Conservation (phyloP, 106 monocot species). For the Dendrobium huoshanense region DNA sequence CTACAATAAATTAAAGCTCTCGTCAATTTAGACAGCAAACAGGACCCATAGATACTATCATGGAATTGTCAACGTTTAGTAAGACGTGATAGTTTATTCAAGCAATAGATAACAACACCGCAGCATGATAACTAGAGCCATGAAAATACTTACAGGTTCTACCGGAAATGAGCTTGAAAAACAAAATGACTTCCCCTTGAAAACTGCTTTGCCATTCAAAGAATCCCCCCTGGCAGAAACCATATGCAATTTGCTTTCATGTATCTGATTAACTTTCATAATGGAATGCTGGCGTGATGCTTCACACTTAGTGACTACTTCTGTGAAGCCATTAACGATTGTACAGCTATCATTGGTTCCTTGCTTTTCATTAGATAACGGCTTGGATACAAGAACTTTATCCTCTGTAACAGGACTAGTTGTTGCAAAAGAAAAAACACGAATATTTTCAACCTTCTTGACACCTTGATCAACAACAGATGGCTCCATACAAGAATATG, state of each 20-base stretch:
- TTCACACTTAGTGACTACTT: conserved; percentile 20
- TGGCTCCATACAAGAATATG: conserved; percentile 15
- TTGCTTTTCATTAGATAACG: conserved; percentile 17
- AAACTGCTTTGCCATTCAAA: conserved; percentile 30
- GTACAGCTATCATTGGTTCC: conserved; percentile 22
- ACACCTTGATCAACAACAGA: conserved; percentile 18
- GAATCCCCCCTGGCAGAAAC: conserved; percentile 13
- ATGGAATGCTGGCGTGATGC: conserved; percentile 10
- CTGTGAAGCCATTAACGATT: conserved; percentile 13
- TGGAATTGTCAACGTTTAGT: neutral
- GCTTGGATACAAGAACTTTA: conserved; percentile 13
- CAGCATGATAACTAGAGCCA: conserved; percentile 6
- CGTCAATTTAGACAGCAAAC: neutral
- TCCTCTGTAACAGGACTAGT: conserved; percentile 13
- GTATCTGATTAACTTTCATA: conserved; percentile 7
- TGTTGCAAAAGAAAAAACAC: conserved; percentile 9
- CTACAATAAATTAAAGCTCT: neutral
- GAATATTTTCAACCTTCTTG: conserved; percentile 28
- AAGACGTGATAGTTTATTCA: neutral
- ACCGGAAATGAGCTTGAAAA: conserved; percentile 79
- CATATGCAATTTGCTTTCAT: conserved; percentile 10
- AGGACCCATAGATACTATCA: neutral
- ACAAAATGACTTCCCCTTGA: conserved; percentile 61
- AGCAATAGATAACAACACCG: neutral
- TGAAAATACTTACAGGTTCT: conserved; percentile 42